Base-by-base conservation (phyloP, 768 basidiomycete genomes). In the Lactarius vividus region DNA sequence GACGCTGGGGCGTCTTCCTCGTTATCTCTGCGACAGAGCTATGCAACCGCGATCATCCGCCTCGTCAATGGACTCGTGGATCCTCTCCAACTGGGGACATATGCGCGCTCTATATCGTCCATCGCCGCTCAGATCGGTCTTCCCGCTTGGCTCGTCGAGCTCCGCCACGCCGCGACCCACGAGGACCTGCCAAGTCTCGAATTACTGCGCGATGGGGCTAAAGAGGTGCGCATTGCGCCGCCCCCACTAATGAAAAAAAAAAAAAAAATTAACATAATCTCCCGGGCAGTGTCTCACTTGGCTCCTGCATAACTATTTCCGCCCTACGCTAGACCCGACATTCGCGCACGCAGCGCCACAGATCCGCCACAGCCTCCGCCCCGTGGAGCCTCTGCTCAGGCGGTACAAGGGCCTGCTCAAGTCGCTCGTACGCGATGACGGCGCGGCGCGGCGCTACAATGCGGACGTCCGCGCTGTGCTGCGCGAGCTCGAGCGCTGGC, bases 61-160 rank as follows among this genome's bases (percentile, higher is more conserved):
- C 85, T 98, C 70, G 92, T 98, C 69, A 99, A 98, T 71, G 92
- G 94, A 1, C 82, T 98, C 42, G 96, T 98, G 8, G 97, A 99
- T 72, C 94, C 96, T 16, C 80, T 97, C 13, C 97, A 99, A 73
- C 82, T 86, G 11, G 93, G 95, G 8, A 83, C 85, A 23, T 98
- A 91, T 73, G 96, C 97, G 3, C 83, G 95, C 26, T 89, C 97
- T 2, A 98, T 98, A 70, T 86, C 91, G 0, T 86, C 89, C 46
- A 91, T 99, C 67, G 94, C 96, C 1, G 79, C 82, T 3, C 92
- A 96, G 72, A 83, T 99, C 13, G 89, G 89, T 0, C 79, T 99
- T 1, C 96, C 97, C 0, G 77, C 82, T 0, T 95, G 91, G 88
- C 81, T 98, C 11, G 95, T 99, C 15, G 93, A 96, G 70, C 80